Conservation (phyloP, 805 yeast genomes). For the Wickerhamomyces rabaulensis region DNA sequence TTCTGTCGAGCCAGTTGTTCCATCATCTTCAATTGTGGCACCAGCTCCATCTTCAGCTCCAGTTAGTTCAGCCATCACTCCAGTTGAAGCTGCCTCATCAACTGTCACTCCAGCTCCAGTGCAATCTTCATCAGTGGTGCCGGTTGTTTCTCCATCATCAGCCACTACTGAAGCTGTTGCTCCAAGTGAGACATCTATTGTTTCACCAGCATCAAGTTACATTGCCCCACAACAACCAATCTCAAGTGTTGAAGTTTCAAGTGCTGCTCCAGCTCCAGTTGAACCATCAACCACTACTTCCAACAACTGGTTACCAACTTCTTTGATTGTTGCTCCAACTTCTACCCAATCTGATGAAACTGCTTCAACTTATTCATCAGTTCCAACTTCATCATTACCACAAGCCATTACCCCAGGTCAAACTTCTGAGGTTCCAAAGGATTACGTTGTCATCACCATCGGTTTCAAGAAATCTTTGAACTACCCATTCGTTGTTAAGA, state of each 20-base stretch:
- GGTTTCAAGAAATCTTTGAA: slow-evolving; percentile 78
- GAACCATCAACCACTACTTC: slow-evolving; percentile 17
- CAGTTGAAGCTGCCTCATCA: slow-evolving; percentile 33
- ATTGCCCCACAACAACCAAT: slow-evolving; percentile 11
- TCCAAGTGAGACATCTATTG: not conserved
- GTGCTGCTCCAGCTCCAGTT: slow-evolving; percentile 5
- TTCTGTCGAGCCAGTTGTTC: not conserved
- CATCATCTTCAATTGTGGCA: not conserved
- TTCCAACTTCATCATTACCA: slow-evolving; percentile 55
- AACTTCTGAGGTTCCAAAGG: slow-evolving; percentile 36
- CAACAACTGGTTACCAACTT: slow-evolving; percentile 39
- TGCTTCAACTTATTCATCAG: slow-evolving; percentile 19
- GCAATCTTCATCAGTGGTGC: slow-evolving; percentile 3
- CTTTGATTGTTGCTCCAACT: slow-evolving; percentile 33
- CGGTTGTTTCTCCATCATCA: not conserved
- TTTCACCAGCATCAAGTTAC: slow-evolving; percentile 11
- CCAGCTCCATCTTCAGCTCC: not conserved
- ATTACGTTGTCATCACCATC: slow-evolving; percentile 56
- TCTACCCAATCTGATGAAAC: slow-evolving; percentile 18
- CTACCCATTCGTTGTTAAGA: slow-evolving; percentile 75
- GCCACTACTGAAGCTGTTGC: not conserved
- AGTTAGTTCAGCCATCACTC: not conserved
- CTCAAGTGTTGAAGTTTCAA: not conserved
- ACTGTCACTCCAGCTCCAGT: slow-evolving; percentile 57
- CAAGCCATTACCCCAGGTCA: slow-evolving; percentile 69